phyloP scores from a whole-genome alignment of 2,329 filamentous ascomycete species.

The Alternaria panax region DNA sequence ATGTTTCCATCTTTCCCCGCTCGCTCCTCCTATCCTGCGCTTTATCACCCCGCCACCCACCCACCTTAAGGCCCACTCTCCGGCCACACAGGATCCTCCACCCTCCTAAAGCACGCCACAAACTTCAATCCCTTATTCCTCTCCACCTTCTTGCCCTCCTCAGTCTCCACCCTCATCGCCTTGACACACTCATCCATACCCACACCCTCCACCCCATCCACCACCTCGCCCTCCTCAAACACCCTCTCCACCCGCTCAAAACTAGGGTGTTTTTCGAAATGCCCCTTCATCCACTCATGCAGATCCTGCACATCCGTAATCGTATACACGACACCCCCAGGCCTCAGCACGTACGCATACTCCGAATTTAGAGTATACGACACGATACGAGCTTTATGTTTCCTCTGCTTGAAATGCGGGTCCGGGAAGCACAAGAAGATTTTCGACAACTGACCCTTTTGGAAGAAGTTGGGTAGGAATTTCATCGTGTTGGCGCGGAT shows the following conservation, averaged over 20 bases:
- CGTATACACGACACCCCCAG: slow-evolving; percentile 89
- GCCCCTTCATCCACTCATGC: slow-evolving; percentile 90
- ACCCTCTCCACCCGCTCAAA: slow-evolving; percentile 73
- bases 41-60: background rate
- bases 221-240: slow-evolving; percentile 67
- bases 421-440: slow-evolving; percentile 99
- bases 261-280: slow-evolving; percentile 78
- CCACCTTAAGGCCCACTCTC: background rate
- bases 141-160: slow-evolving; percentile 96
- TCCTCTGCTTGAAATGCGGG: slow-evolving; percentile 95
- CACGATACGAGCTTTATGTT: slow-evolving; percentile 96
- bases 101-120: slow-evolving; percentile 83
- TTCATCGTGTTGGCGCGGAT: slow-evolving; percentile 98
- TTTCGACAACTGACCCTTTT: slow-evolving; percentile 78
- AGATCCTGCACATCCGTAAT: slow-evolving; percentile 97
- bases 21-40: background rate
- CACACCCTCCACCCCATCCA: slow-evolving; percentile 67
- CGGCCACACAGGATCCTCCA: slow-evolving; percentile 84
- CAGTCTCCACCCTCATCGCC: slow-evolving; percentile 83
- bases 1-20: no score
- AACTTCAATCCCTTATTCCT: slow-evolving; percentile 91
- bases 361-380: slow-evolving; percentile 87
- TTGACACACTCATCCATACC: slow-evolving; percentile 74
- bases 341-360: slow-evolving; percentile 85
- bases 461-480: slow-evolving; percentile 98